Evolutionary conservation across 2,329 filamentous ascomycete species (phyloP).

Genomic region (Trichoderma sp.): DNA sequence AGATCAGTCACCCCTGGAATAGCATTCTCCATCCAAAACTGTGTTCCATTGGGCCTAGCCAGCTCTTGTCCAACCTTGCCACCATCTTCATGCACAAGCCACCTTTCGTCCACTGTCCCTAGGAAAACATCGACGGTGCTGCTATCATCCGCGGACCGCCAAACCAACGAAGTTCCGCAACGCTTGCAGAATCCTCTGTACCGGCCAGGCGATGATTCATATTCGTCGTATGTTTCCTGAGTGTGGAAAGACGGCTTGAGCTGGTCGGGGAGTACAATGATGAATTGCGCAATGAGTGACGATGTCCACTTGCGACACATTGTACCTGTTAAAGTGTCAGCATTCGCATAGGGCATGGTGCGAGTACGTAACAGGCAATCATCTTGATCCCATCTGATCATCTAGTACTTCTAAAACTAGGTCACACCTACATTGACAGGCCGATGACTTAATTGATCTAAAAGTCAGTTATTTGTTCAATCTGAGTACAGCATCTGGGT

Average conservation of each 20-base stretch:
- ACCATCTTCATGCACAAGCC: constrained; percentile 7
- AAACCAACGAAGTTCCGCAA: constrained; percentile 5
- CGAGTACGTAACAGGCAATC: background rate
- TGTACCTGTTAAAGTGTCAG: background rate
- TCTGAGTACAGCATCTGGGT: background rate
- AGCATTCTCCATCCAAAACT: constrained; percentile 16
- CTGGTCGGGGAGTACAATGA: background rate
- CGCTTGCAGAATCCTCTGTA: constrained; percentile 15
- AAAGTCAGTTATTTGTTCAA: background rate
- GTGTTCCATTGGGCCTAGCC: constrained; percentile 1
- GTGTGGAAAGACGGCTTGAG: background rate
- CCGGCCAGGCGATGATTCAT: constrained; percentile 7
- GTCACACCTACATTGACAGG: constrained; percentile 7
- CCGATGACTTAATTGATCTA: background rate
- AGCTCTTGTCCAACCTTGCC: constrained; percentile 11
- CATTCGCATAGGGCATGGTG: background rate
- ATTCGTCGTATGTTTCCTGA: background rate
- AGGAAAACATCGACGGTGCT: constrained; percentile 7
- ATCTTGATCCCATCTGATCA: background rate
- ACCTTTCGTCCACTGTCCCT: background rate
- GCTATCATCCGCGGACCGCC: background rate
- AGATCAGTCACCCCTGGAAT: constrained; percentile 4
- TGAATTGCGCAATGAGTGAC: constrained; percentile 14
- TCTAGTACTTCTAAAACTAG: background rate
- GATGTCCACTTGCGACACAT: constrained; percentile 17